A percentile compares a stretch with the other conserved stretches of the same genome.
Evolutionary conservation across 2,329 filamentous ascomycete genomes (phyloP).

Genomic region (Mollisia scopiformis): DNA sequence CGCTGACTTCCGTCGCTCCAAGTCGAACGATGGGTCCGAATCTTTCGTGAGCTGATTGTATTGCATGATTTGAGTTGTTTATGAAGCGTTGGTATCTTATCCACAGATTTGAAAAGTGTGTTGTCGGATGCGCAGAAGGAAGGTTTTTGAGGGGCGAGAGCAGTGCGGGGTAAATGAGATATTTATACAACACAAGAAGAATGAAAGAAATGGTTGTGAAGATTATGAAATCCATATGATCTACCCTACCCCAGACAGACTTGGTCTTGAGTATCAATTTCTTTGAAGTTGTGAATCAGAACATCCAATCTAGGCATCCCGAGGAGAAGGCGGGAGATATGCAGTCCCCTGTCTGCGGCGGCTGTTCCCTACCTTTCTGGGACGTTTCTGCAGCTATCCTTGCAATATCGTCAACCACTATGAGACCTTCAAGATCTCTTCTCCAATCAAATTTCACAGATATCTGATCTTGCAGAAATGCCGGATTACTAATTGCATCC

Average conservation of each 20-base stretch:
- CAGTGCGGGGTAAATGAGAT: constrained; percentile 6
- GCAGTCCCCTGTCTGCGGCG: neutral
- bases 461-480: neutral
- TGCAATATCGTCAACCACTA: neutral
- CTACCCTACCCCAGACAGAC: too few relatives aligned
- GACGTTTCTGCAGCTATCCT: neutral
- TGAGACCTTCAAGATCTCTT: neutral
- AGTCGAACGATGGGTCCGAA: constrained; percentile 6
- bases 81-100: constrained; percentile 5
- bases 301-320: too few relatives aligned
- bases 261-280: neutral
- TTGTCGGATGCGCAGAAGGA: constrained; percentile 5
- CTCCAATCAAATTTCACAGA: neutral
- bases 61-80: neutral
- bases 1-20: constrained; percentile 2
- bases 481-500: neutral
- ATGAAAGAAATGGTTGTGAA: neutral
- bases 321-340: neutral
- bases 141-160: constrained; percentile 4
- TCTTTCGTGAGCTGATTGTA: constrained; percentile 2
- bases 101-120: constrained; percentile 5
- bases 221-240: neutral
- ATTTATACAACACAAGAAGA: neutral
- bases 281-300: neutral
- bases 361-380: neutral